phyloP scores from a whole-genome alignment of 2,329 filamentous ascomycete genomes.

The Hypomyces perniciosus region DNA sequence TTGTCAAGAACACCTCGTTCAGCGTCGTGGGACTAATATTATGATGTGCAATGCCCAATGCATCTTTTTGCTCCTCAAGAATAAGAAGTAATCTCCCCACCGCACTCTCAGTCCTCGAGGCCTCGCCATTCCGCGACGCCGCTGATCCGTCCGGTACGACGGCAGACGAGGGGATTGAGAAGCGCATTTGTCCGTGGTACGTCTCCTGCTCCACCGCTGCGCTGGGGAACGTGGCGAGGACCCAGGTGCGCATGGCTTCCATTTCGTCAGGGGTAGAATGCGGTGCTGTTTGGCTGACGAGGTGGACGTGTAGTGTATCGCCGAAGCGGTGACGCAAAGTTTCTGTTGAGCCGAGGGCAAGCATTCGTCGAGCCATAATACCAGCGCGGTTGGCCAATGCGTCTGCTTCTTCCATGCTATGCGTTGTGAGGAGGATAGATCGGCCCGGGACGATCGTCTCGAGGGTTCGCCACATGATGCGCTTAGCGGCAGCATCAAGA shows the following conservation, averaged over 20 bases:
- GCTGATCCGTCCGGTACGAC: background rate
- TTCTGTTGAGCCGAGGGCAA: slow-evolving; percentile 68
- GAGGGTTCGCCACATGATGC: slow-evolving; percentile 70
- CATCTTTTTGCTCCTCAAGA: slow-evolving; percentile 61
- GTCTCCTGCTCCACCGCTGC: slow-evolving; percentile 67
- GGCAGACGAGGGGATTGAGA: slow-evolving; percentile 52
- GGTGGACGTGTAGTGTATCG: slow-evolving; percentile 67
- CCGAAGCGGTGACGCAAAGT: slow-evolving; percentile 65
- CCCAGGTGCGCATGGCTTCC: slow-evolving; percentile 58
- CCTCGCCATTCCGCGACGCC: background rate
- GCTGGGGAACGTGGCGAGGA: slow-evolving; percentile 51
- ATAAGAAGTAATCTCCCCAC: slow-evolving; percentile 63
- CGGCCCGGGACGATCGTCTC: slow-evolving; percentile 59
- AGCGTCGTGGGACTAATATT: slow-evolving; percentile 77
- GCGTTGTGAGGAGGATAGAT: slow-evolving; percentile 66
- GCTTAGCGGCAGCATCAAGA: slow-evolving; percentile 68
- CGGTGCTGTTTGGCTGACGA: slow-evolving; percentile 66
- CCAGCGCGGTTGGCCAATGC: slow-evolving; percentile 58
- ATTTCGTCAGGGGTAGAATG: slow-evolving; percentile 64
- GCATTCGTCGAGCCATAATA: slow-evolving; percentile 74
- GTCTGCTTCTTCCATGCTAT: slow-evolving; percentile 77
- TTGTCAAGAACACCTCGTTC: slow-evolving; percentile 78
- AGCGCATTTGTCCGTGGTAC: slow-evolving; percentile 79
- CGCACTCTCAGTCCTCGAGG: slow-evolving; percentile 30
- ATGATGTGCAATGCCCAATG: slow-evolving; percentile 71